Percentiles rank a stretch among this genome's conserved stretches.
Evolutionary conservation across 2,329 filamentous ascomycete genomes (phyloP).

Genomic region (Helminthosporium solani): DNA sequence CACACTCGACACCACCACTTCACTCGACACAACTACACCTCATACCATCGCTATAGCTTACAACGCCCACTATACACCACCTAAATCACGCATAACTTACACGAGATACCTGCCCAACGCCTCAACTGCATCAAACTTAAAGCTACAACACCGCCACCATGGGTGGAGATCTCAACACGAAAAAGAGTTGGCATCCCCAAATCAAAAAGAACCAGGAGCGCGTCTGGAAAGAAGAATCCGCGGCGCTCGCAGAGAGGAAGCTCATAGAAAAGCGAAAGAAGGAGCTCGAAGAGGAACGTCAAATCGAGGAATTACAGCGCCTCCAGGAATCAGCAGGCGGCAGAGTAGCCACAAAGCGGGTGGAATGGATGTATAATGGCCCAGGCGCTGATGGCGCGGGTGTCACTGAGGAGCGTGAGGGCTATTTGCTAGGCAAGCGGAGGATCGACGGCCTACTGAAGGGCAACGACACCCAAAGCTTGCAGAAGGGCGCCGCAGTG

Average conservation of each 20-base stretch:
- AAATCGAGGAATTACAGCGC: constrained; percentile 85
- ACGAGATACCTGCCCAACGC: neutral
- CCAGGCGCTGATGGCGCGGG: constrained; percentile 71
- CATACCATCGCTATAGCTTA: too few relatives aligned
- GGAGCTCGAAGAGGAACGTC: constrained; percentile 90
- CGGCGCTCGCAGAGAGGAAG: constrained; percentile 92
- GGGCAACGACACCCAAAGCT: constrained; percentile 65
- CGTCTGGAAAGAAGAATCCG: constrained; percentile 90
- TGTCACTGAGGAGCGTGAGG: constrained; percentile 81
- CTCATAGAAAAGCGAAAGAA: constrained; percentile 87
- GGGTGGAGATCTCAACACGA: constrained; percentile 94
- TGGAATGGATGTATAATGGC: constrained; percentile 98
- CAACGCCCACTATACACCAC: neutral
- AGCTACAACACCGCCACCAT: constrained; percentile 56
- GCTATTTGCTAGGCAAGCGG: constrained; percentile 87
- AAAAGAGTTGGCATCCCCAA: constrained; percentile 78
- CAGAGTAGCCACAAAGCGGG: constrained; percentile 73
- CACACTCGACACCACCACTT: too few relatives aligned
- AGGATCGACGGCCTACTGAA: constrained; percentile 86
- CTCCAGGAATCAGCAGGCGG: constrained; percentile 88
- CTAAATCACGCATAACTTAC: neutral
- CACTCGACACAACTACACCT: too few relatives aligned
- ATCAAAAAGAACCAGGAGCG: constrained; percentile 86
- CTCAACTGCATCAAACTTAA: neutral
- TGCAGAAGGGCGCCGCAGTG: constrained; percentile 64